phyloP scores from a whole-genome alignment of 768 basidiomycete species.

The Lactifluus hygrophoroides region DNA sequence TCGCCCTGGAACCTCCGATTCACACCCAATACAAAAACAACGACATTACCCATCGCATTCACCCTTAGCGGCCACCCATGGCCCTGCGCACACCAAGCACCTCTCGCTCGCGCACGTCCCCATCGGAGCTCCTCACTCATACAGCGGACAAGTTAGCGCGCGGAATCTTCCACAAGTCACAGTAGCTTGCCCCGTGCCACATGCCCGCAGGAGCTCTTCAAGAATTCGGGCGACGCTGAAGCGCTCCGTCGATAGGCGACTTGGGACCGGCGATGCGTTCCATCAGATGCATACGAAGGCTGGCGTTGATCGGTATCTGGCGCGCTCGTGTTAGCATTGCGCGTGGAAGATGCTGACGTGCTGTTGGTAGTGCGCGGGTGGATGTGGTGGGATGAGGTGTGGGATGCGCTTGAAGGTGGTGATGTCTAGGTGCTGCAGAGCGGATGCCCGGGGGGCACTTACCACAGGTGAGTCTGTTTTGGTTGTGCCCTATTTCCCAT shows the following conservation, averaged over 20 bases:
- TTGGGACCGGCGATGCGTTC: constrained; percentile 55
- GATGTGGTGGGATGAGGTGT: constrained; percentile 54
- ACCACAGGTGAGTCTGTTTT: constrained; percentile 35
- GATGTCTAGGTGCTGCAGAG: constrained; percentile 32
- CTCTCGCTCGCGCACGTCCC: constrained; percentile 33
- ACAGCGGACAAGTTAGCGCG: constrained; percentile 64
- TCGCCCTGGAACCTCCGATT: constrained; percentile 25
- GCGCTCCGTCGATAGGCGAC: constrained; percentile 48
- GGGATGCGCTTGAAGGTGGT: constrained; percentile 41
- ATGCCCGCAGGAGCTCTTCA: constrained; percentile 50
- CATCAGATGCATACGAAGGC: constrained; percentile 57
- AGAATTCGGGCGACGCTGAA: constrained; percentile 38
- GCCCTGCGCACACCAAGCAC: constrained; percentile 43
- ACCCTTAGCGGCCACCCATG: constrained; percentile 42
- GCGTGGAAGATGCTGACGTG: constrained; percentile 47
- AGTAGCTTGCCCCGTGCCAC: constrained; percentile 32
- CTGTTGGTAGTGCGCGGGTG: constrained; percentile 43
- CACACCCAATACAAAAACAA: background rate
- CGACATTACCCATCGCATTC: constrained; percentile 27
- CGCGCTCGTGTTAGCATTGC: constrained; percentile 36
- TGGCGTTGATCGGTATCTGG: constrained; percentile 45
- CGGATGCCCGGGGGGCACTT: constrained; percentile 45
- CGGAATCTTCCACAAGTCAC: constrained; percentile 67
- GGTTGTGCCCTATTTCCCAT: constrained; percentile 20
- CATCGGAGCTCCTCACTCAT: constrained; percentile 46